Percentiles rank a stretch among this genome's conserved stretches.
Evolutionary conservation across 2,329 filamentous ascomycete genomes (phyloP).

Genomic region (Aspergillus brunneoviolaceus): DNA sequence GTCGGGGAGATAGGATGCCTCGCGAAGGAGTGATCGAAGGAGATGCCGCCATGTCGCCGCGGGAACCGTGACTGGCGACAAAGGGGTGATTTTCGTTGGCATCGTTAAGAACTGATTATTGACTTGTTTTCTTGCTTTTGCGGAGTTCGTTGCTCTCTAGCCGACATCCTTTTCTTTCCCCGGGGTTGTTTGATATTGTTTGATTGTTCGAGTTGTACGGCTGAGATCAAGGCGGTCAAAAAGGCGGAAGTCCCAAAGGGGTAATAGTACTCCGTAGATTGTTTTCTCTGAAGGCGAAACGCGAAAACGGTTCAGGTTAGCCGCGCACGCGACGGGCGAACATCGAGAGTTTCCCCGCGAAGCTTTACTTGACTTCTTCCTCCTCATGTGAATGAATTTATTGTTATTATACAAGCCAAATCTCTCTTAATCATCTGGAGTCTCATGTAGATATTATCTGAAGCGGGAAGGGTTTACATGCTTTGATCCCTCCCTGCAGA

Average conservation of each 20-base stretch:
- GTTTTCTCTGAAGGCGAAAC: constrained; percentile 17
- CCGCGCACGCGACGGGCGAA: constrained; percentile 22
- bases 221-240: constrained; percentile 1
- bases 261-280: constrained; percentile 12
- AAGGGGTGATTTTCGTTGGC: not conserved
- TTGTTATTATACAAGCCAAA: not conserved
- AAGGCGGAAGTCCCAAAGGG: constrained; percentile 15
- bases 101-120: not conserved
- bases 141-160: not conserved
- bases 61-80: constrained; percentile 23
- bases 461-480: not conserved
- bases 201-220: not conserved
- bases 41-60: constrained; percentile 44
- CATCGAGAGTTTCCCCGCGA: constrained; percentile 21
- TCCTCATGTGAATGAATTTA: not conserved
- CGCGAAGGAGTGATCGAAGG: constrained; percentile 57
- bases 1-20: constrained; percentile 62
- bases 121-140: not conserved
- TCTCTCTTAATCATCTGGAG: not conserved
- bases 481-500: not conserved
- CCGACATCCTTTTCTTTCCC: not conserved
- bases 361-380: not conserved
- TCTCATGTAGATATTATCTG: not conserved
- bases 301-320: constrained; percentile 23
- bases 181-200: not conserved